Evolutionary conservation across 495 filamentous ascomycete species (phyloP), one percentile per base, ranked within the genome.

Genomic region (Trichocladium antarcticum): DNA sequence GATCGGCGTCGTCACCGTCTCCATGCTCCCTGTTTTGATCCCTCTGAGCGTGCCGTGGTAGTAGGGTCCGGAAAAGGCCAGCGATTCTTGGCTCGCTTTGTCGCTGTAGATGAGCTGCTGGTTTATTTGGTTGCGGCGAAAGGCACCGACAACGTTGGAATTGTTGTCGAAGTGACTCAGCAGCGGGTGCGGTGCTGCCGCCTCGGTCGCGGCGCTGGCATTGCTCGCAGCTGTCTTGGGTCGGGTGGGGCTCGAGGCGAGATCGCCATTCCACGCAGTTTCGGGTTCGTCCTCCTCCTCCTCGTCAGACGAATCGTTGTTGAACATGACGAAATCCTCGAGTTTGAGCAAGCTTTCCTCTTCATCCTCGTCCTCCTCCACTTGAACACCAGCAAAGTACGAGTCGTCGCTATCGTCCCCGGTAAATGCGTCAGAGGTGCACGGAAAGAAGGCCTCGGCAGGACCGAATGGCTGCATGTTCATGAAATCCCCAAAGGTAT

Each of bases 391-490:
- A 76, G 77, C 36, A 15, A 59, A 64, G 21, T 43, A 47, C n/a
- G 62, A 67, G 40, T 60, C 48, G 39, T 63, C 62, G 45, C 55
- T 65, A 15, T 62, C 62, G 15, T 60, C 62, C 3, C 47, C 59
- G 11, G 50, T 43, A 27, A 62, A 40, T 28, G 69, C 67, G 45
- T 85, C 78, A 16, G 73, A 72, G n/a, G 71, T 70, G 36, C 81
- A 77, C 3, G 83, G 79, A 57, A 83, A 85, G 68, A 87, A 89
- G 8, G 84, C 84, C 63, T 87, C 84, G 11, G 77, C 75, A n/a
- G 84, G 80, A 11, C 83, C 81, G 53, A 85, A 73, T 7, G 79
- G 75, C 58, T 84, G 78, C 27, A 64, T 68, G 48, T 79, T 82
- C 56, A 79, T 74, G 12, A 82, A 74, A 20, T 79, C 71, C 15